A percentile compares a stretch with the other conserved stretches of the same genome.
These are phyloP conservation scores for Colletotrichum truncatum DNA, from an alignment of 2,329 filamentous ascomycete genomes.

Conservation along the genomic window DNA sequence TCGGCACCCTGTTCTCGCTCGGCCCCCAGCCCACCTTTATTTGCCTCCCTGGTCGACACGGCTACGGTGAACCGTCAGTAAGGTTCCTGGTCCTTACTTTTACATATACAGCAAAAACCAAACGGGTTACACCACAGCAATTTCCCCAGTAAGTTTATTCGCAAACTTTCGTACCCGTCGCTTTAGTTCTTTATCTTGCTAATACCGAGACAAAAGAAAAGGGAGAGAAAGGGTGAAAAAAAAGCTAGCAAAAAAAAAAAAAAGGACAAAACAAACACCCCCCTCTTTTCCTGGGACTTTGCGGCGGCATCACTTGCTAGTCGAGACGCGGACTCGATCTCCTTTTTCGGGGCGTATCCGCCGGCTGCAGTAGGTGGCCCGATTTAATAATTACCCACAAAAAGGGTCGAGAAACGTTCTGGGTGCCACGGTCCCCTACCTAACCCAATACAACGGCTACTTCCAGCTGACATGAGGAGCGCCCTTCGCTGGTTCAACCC, in stretches of 20 bases:
- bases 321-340: conserved; percentile 31
- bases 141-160: background rate
- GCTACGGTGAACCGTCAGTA: background rate
- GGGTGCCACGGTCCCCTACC: conserved; percentile 29
- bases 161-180: background rate
- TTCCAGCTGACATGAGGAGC: conserved; percentile 33
- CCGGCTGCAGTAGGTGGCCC: conserved; percentile 29
- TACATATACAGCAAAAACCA: background rate
- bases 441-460: conserved; percentile 29
- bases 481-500: conserved; percentile 33
- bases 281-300: conserved; percentile 1
- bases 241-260: background rate
- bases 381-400: conserved; percentile 32
- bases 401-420: conserved; percentile 33
- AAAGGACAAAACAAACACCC: background rate
- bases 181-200: background rate
- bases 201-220: background rate
- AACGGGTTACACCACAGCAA: background rate
- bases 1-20: conserved; percentile 10
- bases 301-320: conserved; percentile 16
- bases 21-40: conserved; percentile 28
- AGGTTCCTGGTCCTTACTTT: background rate
- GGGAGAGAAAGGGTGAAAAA: background rate
- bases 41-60: conserved; percentile 21
- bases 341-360: conserved; percentile 29